Evolutionary conservation across 352 stramenopile species (phyloP).

Genomic region (Phytopythium cucurbitacearum): DNA sequence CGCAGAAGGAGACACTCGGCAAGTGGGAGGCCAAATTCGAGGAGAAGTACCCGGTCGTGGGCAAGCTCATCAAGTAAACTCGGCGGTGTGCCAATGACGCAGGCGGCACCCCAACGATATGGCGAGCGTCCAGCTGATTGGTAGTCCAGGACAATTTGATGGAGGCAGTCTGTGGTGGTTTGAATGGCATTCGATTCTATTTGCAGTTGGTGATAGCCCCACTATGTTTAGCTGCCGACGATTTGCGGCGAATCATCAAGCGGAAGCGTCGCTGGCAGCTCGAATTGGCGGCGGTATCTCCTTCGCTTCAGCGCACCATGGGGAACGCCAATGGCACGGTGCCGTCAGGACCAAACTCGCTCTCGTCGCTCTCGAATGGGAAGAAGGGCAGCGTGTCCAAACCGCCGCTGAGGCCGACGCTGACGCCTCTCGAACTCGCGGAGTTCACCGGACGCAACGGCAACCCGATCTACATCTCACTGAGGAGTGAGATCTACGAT

Average conservation of each 20-base stretch:
- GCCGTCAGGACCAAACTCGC: conserved; percentile 16
- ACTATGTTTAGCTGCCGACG: no score
- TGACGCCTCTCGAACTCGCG: conserved; percentile 78
- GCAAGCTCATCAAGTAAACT: conserved; percentile 51
- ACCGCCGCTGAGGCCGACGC: conserved; percentile 25
- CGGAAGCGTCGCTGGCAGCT: no score
- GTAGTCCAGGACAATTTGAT: no score
- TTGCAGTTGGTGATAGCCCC: no score
- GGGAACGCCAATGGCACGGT: conserved; percentile 26
- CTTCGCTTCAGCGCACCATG: conserved; percentile 7
- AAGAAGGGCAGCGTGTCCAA: conserved; percentile 4
- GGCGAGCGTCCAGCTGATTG: no score
- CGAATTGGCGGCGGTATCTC: no score
- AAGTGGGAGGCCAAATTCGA: conserved; percentile 97
- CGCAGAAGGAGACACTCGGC: conserved; percentile 90
- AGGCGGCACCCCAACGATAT: no score
- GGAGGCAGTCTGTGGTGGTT: no score
- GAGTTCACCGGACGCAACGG: conserved; percentile 77
- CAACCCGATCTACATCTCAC: conserved; percentile 88
- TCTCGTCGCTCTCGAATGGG: conserved; percentile 9
- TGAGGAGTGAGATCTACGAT: conserved; percentile 93
- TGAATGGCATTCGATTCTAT: no score
- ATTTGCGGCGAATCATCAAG: no score
- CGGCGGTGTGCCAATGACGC: no score
- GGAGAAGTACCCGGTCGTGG: conserved; percentile 94